Conservation (phyloP, 495 filamentous ascomycete species). For the Lasiosphaeria miniovina region DNA sequence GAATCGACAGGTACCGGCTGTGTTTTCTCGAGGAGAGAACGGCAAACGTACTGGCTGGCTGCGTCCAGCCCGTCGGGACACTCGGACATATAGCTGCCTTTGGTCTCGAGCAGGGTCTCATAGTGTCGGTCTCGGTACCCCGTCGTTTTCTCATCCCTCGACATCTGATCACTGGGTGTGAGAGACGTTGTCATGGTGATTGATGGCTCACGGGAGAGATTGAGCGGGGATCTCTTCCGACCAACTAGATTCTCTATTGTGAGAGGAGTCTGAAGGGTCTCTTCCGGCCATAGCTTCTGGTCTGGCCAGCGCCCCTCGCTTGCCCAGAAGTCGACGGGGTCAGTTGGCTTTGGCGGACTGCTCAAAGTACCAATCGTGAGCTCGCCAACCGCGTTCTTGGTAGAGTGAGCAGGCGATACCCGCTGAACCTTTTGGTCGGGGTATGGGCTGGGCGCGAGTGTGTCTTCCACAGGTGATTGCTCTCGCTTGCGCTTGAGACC, state of each 20-base stretch:
- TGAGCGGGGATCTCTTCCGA: background rate
- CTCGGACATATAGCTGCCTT: conserved; percentile 42
- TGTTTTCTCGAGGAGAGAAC: conserved; percentile 29
- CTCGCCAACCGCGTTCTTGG: too few species aligned
- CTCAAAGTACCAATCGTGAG: background rate
- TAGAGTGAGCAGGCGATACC: too few species aligned
- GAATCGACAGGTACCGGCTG: conserved; percentile 31
- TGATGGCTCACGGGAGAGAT: background rate
- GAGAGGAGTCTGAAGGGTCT: background rate
- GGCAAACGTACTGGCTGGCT: conserved; percentile 29
- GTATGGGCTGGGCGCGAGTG: too few species aligned
- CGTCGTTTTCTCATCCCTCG: conserved; percentile 36
- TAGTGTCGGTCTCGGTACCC: conserved; percentile 38
- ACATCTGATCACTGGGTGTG: conserved; percentile 31
- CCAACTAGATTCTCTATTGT: background rate
- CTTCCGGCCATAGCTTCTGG: conserved; percentile 10
- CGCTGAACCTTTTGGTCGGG: too few species aligned
- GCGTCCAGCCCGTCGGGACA: conserved; percentile 27
- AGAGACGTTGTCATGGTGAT: background rate
- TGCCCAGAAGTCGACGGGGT: conserved; percentile 24
- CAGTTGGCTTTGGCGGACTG: conserved; percentile 10
- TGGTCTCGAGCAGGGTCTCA: conserved; percentile 31
- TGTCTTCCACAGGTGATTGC: too few species aligned
- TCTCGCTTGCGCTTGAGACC: too few species aligned
- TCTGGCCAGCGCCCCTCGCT: conserved; percentile 29